Percentiles rank a stretch among this genome's conserved stretches.
phyloP scores from a whole-genome alignment of 2,329 filamentous ascomycete species.

The Talaromyces sp. region DNA sequence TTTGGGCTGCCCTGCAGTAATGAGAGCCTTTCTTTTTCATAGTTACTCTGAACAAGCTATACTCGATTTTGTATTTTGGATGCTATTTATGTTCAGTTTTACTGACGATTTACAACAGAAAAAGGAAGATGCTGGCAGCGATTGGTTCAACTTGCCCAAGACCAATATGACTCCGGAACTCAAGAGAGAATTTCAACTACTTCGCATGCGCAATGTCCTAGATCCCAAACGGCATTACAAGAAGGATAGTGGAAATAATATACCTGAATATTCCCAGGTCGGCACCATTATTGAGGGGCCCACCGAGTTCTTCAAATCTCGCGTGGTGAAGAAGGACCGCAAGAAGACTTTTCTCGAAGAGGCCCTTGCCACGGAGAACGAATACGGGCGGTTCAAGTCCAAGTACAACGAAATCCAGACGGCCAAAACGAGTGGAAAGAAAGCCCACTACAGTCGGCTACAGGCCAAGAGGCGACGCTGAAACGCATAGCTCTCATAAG shows the following conservation, averaged over 20 bases:
- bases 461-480: constrained; percentile 49
- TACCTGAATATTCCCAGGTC: constrained; percentile 81
- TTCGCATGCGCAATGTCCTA: constrained; percentile 82
- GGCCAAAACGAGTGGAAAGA: constrained; percentile 81
- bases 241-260: constrained; percentile 68
- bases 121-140: constrained; percentile 65
- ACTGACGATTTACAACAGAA: constrained; percentile 28
- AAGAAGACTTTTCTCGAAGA: constrained; percentile 85
- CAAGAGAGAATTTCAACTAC: constrained; percentile 80
- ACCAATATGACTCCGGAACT: constrained; percentile 79
- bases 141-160: constrained; percentile 84
- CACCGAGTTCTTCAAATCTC: constrained; percentile 76
- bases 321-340: constrained; percentile 79
- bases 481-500: constrained; percentile 3
- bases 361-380: constrained; percentile 62
- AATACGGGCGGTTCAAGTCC: constrained; percentile 68
- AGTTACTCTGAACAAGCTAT: constrained; percentile 60
- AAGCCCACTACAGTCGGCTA: constrained; percentile 78
- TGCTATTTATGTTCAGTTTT: constrained; percentile 25
- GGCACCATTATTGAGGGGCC: constrained; percentile 84
- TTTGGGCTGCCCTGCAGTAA: constrained; percentile 70
- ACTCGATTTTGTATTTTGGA: neutral
- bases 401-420: constrained; percentile 84
- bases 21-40: constrained; percentile 62
- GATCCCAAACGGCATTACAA: constrained; percentile 90